Evolutionary conservation across 495 filamentous ascomycete genomes (phyloP).

Genomic region (Diplogelasinospora grovesii): DNA sequence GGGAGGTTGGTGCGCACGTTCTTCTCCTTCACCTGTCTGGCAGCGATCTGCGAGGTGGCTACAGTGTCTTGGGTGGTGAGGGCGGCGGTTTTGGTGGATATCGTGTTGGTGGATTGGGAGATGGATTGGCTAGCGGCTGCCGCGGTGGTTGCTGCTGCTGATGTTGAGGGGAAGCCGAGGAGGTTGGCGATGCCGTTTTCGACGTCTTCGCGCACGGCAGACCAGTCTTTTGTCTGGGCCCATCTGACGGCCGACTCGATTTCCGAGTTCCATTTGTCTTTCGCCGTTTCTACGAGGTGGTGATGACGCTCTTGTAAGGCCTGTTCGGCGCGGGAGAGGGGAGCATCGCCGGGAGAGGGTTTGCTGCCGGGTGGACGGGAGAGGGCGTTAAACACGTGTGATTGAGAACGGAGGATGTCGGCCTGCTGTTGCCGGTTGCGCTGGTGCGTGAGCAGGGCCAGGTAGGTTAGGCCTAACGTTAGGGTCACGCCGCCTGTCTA

Average conservation of each 20-base stretch:
- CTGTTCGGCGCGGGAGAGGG: conserved; percentile 34
- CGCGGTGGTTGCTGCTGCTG: conserved; percentile 6
- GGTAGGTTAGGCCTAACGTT: conserved; percentile 74
- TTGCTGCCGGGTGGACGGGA: conserved; percentile 22
- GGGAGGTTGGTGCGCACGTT: no score
- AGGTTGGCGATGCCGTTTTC: conserved; percentile 36
- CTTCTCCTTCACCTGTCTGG: background rate
- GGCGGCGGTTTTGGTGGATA: background rate
- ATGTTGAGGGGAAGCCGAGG: conserved; percentile 15
- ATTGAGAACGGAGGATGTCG: conserved; percentile 63
- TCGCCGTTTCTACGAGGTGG: conserved; percentile 56
- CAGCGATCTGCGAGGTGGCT: background rate
- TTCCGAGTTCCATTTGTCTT: conserved; percentile 77
- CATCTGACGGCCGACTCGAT: conserved; percentile 60
- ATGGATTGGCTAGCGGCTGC: no score
- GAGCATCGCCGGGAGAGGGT: conserved; percentile 36
- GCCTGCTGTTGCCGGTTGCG: conserved; percentile 64
- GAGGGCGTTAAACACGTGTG: conserved; percentile 52
- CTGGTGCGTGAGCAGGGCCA: conserved; percentile 68
- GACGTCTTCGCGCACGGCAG: conserved; percentile 47
- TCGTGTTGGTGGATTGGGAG: no score
- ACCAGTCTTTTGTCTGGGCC: conserved; percentile 60
- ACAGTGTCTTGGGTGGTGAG: background rate
- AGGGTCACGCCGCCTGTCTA: conserved; percentile 81
- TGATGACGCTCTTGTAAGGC: conserved; percentile 38